Percentiles rank a stretch among this genome's conserved stretches.
phyloP scores from a whole-genome alignment of 345 rosid genomes.

The Citrus maxima region DNA sequence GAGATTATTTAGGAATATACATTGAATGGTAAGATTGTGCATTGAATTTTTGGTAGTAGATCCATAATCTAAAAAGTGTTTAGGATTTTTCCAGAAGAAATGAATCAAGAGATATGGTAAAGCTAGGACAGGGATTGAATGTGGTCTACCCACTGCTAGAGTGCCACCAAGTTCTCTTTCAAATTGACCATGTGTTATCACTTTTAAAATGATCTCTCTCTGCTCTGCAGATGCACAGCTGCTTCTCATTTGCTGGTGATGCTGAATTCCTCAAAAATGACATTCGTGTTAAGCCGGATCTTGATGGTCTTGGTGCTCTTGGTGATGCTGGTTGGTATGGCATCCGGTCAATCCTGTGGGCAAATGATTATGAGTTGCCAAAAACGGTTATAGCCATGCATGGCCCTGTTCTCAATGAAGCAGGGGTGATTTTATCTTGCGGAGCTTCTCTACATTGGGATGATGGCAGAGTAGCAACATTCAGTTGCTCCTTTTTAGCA shows the following conservation, averaged over 20 bases:
- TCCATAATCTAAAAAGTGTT: no score
- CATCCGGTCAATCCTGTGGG: slow-evolving; percentile 54
- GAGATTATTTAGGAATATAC: no score
- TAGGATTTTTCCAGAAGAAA: no score
- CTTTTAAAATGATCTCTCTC: not conserved
- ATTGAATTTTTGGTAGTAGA: no score
- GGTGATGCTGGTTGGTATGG: slow-evolving; percentile 96
- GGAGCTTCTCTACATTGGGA: slow-evolving; percentile 73
- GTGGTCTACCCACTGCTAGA: not conserved
- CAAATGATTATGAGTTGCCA: slow-evolving; percentile 59
- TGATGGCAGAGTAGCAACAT: slow-evolving; percentile 56
- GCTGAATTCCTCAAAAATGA: slow-evolving; percentile 56
- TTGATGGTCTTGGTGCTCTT: slow-evolving; percentile 77
- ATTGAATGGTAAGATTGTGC: no score
- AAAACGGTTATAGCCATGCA: slow-evolving; percentile 50
- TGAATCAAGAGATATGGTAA: no score
- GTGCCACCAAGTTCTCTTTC: not conserved
- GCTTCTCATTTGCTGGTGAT: slow-evolving; percentile 50
- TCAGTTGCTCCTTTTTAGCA: slow-evolving; percentile 70
- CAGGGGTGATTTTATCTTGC: slow-evolving; percentile 63
- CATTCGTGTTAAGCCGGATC: slow-evolving; percentile 82
- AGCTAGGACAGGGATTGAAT: not conserved
- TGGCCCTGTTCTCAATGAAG: slow-evolving; percentile 48
- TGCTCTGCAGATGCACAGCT: slow-evolving; percentile 48
- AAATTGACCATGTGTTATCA: not conserved